Base-by-base conservation (phyloP, 257 asterid genomes). In the Plantago major region DNA sequence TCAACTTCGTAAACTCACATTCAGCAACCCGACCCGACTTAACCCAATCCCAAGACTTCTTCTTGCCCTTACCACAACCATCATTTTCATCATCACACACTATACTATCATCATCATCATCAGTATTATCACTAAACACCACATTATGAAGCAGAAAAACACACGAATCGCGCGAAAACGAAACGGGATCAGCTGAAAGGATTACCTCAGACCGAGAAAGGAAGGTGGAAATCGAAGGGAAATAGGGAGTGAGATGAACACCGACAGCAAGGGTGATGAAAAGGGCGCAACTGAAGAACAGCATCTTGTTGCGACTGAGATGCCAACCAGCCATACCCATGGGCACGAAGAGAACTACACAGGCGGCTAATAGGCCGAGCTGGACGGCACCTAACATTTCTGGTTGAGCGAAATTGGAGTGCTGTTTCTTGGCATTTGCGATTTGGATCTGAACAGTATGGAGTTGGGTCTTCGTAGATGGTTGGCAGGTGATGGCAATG, bases 311-410 rank as follows among this genome's bases (percentile, higher is more conserved):
- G 37, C 99, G 95, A 73, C 97, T 93, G 73, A 93, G 73, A 74
- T 87, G 97, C 96, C 96, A 89, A 44, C 99, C 99, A 51, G 99
- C 97, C 97, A 93, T 87, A 45, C 90, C 96, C 85, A 93, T 75
- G 22, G 99, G 97, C 43, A 93, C 96, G 49, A 89, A 93, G 7
- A 93, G 72, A 40, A 93, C 97, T 46, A 93, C 42, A 37, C 89
- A 87, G 74, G 96, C 99, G 61, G 97, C 97, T 76, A 89, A 76
- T 53, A 87, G 64, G 46, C 95, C 96, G 28, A 89, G 75, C 61
- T 85, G 95, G 84, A 89, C 88, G 74, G 87, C 90, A 69, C 97
- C 97, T 18, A 81, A 69, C 99, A 88, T 86, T 28, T 70, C 74
- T 43, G n/a, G 62, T 77, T 55, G 33, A 1, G 5, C 33, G 60